Base-by-base conservation (phyloP, 2,329 filamentous ascomycete species). In the Hymenoscyphus occultus region DNA sequence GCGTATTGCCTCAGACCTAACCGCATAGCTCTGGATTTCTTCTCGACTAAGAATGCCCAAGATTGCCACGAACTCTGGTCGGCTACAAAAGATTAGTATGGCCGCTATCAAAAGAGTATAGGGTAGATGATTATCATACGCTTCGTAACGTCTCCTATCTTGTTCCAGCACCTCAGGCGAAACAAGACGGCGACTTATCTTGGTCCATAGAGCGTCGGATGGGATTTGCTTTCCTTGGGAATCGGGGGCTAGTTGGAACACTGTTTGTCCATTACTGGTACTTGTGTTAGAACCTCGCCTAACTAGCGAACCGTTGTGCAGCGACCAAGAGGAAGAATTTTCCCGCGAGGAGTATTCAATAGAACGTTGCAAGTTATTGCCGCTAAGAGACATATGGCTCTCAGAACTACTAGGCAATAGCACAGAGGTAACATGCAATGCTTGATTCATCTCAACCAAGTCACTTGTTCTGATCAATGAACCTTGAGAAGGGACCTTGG, bases 21-120 rank as follows among this genome's bases (percentile, higher is more conserved):
- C 78, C 1, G 85, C 84, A 63, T 80, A 83, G 6, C 82, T 78
- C 22, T 77, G 76, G 48, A 89, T 82, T 56, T 88, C 74, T 13
- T 83, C 80, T 1, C 79, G 79, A 1, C 78, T 78, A 2, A 88
- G 77, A 14, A 82, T 77, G 4, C 86, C 86, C 0, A 89, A 79
- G 3, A 89, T 76, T 13, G 86, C 86, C 2, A 88, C 84, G 65
- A 85, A 88, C 1, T 83, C 80, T 0, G 84, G 85, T 1, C 84
- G 80, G 10, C 71, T 75, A 62, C 48, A 39, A 2, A 22, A 2
- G 19, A 22, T 48, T 19, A 48, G 45, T 19, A 48, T 48, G n/a
- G n/a, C 10, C n/a, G 22, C 10, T 5, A 48, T 48, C 35, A 10
- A 22, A 48, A 16, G 16, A 22, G 19, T 22, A 9, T 39, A 16